Base-by-base conservation (phyloP, 164 flowering plant species). In the Chimonanthus praecox region DNA sequence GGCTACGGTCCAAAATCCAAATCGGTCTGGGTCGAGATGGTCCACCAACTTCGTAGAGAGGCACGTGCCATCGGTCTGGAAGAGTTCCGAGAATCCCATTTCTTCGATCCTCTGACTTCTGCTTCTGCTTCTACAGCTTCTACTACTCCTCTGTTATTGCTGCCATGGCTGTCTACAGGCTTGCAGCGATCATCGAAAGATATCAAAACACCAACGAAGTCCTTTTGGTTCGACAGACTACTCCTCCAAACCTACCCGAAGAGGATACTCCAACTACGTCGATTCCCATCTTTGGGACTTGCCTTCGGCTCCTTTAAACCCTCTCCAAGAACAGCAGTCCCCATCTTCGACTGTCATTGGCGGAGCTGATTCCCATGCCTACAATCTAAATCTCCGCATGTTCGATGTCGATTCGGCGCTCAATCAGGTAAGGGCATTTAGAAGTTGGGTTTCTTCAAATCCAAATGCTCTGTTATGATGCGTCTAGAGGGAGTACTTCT, bases 251-350 rank as follows among this genome's bases (percentile, higher is more conserved):
- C 66, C 90, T 86, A 78, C 79, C 78, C 63, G 87, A 85, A 49
- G 83, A 83, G 15, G 97, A 80, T 94, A 94, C 83, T 87, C 88
- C 75, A 86, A 88, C 7, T 88, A 78, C 80, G 75, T 84, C 7
- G 98, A 92, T 83, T 89, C 97, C 46, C 90, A 91, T 74, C 94
- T 94, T 72, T 92, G 90, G 90, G 97, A 94, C 88, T 81, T 94
- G 74, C 98, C 98, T 61, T 90, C 86, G 3, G 82, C 84, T 45
- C 73, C 72, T 44, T 70, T 92, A 77, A 78, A 77, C 50, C 79
- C 62, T 9, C 68, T 81, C 6, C 11, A 15, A 11, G 77, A 75
- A 49, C 80, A 72, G 33, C 78, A 68, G 2, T 67, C 71, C 7
- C 15, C 70, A 47, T 46, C 84, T 45, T 47, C 21, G 7, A 13